Conservation (phyloP, 179 eudicot genomes). For the Patellifolia procumbens region DNA sequence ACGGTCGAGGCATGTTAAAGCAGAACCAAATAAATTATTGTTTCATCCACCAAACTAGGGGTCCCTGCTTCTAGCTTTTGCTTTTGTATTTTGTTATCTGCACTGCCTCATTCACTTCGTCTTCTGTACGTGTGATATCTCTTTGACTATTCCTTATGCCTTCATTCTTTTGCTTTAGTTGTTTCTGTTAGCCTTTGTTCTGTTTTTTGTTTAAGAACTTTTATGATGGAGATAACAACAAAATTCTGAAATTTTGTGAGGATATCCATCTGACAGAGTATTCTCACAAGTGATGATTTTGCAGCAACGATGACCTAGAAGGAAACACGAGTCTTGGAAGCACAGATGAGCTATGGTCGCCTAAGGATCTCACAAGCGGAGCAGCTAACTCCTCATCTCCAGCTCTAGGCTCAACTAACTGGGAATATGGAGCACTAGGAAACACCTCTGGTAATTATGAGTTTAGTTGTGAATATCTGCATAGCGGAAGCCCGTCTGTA, state of each 20-base stretch:
- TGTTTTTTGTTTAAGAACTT: background rate
- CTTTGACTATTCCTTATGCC: background rate
- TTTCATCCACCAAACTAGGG: background rate
- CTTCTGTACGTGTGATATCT: background rate
- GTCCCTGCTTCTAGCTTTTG: background rate
- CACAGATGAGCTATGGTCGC: slow-evolving; percentile 65
- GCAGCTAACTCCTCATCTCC: slow-evolving; percentile 44
- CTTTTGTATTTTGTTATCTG: background rate
- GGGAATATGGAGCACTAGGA: slow-evolving; percentile 40
- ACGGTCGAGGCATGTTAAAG: background rate
- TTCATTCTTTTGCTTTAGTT: too few relatives aligned
- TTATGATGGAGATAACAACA: slow-evolving; percentile 11
- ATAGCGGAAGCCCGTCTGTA: slow-evolving; percentile 35
- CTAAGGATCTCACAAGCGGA: slow-evolving; percentile 49
- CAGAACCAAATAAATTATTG: background rate
- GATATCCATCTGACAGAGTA: slow-evolving; percentile 51
- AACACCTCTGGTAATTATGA: slow-evolving; percentile 37
- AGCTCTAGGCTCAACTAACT: slow-evolving; percentile 45
- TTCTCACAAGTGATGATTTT: slow-evolving; percentile 77
- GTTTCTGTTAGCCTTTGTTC: background rate
- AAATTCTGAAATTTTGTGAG: slow-evolving; percentile 20
- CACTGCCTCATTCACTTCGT: background rate
- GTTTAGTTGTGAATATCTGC: slow-evolving; percentile 39
- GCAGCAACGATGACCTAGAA: slow-evolving; percentile 68
- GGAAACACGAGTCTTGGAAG: slow-evolving; percentile 55